These are phyloP conservation scores for Xylaria telfairii DNA, from an alignment of 495 filamentous ascomycete species.

Conservation along the genomic window DNA sequence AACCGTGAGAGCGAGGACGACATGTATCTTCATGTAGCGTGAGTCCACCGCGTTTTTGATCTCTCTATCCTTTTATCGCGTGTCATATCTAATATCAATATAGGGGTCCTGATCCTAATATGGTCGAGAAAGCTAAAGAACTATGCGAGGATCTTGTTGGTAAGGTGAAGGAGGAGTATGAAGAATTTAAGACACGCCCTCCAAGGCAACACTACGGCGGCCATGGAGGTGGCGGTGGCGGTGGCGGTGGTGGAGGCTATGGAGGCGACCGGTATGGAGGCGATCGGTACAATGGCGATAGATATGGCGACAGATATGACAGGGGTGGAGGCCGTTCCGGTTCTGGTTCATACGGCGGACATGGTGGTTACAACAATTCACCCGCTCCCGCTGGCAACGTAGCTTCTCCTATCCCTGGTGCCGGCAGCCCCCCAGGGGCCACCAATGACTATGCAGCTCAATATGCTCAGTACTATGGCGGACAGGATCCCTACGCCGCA, in stretches of 20 bases:
- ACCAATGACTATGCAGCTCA: slow-evolving; percentile 71
- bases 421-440: slow-evolving; percentile 47
- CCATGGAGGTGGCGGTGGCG: slow-evolving; percentile 41
- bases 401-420: slow-evolving; percentile 43
- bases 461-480: slow-evolving; percentile 82
- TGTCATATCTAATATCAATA: slow-evolving; percentile 6
- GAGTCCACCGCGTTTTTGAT: slow-evolving; percentile 43
- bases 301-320: slow-evolving; percentile 43
- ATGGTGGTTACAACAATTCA: slow-evolving; percentile 49
- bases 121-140: slow-evolving; percentile 85
- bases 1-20: slow-evolving; percentile 88
- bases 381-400: slow-evolving; percentile 31
- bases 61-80: slow-evolving; percentile 39
- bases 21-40: slow-evolving; percentile 97
- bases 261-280: slow-evolving; percentile 44
- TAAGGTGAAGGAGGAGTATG: slow-evolving; percentile 85
- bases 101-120: slow-evolving; percentile 84
- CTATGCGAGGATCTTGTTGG: slow-evolving; percentile 84
- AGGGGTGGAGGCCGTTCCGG: slow-evolving; percentile 42
- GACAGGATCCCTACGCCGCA: slow-evolving; percentile 84
- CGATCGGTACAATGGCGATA: slow-evolving; percentile 43
- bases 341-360: slow-evolving; percentile 43
- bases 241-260: slow-evolving; percentile 40
- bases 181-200: slow-evolving; percentile 85
- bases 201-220: slow-evolving; percentile 69